Evolutionary conservation across 352 stramenopile genomes (phyloP).

Genomic region (Thalassiosira exigua): DNA sequence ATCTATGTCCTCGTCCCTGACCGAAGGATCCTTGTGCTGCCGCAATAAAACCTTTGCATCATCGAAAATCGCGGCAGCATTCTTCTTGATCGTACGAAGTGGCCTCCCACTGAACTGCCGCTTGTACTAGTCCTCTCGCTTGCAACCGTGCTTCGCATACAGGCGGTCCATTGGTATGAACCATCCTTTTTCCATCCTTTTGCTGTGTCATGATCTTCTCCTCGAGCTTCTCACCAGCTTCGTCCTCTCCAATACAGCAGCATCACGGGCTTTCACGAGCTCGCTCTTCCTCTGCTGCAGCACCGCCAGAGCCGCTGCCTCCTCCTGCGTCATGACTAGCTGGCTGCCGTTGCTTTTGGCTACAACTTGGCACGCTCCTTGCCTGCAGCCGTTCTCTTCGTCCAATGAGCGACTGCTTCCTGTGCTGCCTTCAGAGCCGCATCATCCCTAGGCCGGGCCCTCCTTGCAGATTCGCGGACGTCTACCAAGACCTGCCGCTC

Average conservation of each 20-base stretch:
- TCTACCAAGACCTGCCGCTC: not conserved
- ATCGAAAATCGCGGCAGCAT: not conserved
- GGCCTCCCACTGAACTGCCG: not conserved
- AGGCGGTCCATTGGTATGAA: constrained; percentile 4
- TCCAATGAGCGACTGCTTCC: no score
- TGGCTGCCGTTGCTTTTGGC: no score
- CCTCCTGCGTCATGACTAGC: no score
- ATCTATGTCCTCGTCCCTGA: not conserved
- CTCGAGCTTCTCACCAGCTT: not conserved
- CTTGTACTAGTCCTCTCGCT: constrained; percentile 15
- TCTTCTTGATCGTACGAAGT: constrained; percentile 3
- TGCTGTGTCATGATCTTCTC: not conserved
- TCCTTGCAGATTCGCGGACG: no score
- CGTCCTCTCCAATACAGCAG: not conserved
- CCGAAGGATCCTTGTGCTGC: constrained; percentile 6
- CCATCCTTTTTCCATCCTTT: not conserved
- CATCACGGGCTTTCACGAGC: no score
- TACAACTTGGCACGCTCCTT: no score
- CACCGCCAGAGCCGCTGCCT: no score
- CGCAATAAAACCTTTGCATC: constrained; percentile 1
- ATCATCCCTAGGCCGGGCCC: no score
- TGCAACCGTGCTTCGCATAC: not conserved
- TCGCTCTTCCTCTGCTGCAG: no score
- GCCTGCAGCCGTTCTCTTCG: no score
- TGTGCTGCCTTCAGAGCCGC: no score